Base-by-base conservation (phyloP, 2,329 filamentous ascomycete species). In the Exophiala lecanii-corni region DNA sequence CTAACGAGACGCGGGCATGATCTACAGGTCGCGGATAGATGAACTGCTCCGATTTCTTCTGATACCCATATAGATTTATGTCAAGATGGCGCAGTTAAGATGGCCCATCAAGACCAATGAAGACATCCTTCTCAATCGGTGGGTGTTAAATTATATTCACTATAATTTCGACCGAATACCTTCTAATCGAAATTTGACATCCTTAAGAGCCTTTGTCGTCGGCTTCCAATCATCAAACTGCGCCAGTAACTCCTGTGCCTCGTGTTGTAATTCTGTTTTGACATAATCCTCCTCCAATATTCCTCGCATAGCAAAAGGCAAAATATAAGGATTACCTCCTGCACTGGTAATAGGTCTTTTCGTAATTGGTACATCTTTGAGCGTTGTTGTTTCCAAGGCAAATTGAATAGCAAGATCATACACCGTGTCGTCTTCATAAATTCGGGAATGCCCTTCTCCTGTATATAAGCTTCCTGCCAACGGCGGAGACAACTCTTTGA, bases 141-240 rank as follows among this genome's bases (percentile, higher is more conserved):
- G n/a, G n/a, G n/a, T n/a, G n/a, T n/a, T n/a, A n/a, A n/a, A 26
- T 6, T 12, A 26, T 26, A 26, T 26, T 26, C 23, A 26, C 23
- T 28, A 81, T 9, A 96, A 69, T 67, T 89, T 94, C 36, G 88
- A 95, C 58, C 87, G 78, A 33, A 98, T 86, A 2, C 84, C 91
- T 67, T 97, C 92, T 15, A 98, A 71, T 49, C 92, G 76, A 65
- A 94, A 97, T 65, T 94, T 94, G 35, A 98, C 89, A 65, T 98
- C 92, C 67, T 92, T 95, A 45, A 98, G 68, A 32, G 86, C 86
- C 69, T 97, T 98, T 5, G 82, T 94, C 0, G 73, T 75, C 1
- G 92, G 92, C 59, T 85, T 89, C 92, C 92, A 98, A 40, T 86
- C 81, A 61, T 97, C 89, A 64, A 97, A 98, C 63, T 94, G 81